Conservation (phyloP, 2,329 filamentous ascomycete genomes). For the Thelonectria olida region DNA sequence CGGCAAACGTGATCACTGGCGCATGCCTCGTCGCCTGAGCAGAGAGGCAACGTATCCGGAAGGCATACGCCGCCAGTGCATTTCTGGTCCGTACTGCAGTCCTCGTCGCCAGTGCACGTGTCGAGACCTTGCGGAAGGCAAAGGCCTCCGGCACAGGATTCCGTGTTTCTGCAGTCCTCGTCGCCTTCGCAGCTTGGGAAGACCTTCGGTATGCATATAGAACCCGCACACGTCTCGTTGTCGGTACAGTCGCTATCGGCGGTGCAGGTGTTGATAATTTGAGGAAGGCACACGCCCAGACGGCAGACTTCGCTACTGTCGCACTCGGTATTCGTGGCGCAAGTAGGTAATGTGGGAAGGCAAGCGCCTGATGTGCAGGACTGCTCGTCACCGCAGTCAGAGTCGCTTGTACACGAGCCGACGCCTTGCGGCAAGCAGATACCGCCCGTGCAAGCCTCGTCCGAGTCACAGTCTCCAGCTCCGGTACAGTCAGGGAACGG, state of each 20-base stretch:
- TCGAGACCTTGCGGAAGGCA: conserved; percentile 7
- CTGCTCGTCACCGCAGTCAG: background rate
- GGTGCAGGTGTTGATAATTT: conserved; percentile 1
- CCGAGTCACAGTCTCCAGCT: background rate
- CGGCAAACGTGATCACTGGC: conserved; percentile 7
- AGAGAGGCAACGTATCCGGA: conserved; percentile 5
- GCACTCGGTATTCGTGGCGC: conserved; percentile 1
- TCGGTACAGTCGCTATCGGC: background rate
- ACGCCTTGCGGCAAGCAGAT: conserved; percentile 1
- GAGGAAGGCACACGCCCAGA: conserved; percentile 13
- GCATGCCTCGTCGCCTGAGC: conserved; percentile 4
- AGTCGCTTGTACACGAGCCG: background rate
- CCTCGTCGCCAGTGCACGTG: background rate
- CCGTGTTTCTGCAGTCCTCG: background rate
- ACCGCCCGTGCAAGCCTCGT: background rate
- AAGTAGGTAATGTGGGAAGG: conserved; percentile 10
- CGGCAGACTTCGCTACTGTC: conserved; percentile 5
- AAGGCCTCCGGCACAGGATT: conserved; percentile 9
- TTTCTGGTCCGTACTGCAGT: conserved; percentile 3
- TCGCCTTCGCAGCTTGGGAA: conserved; percentile 9
- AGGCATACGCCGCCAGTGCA: conserved; percentile 10
- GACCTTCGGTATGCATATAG: conserved; percentile 1
- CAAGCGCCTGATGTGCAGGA: conserved; percentile 10
- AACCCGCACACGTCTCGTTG: conserved; percentile 9
- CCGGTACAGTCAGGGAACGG: background rate